Conservation (phyloP, 805 yeast species). For the Suhomyces sp. region DNA sequence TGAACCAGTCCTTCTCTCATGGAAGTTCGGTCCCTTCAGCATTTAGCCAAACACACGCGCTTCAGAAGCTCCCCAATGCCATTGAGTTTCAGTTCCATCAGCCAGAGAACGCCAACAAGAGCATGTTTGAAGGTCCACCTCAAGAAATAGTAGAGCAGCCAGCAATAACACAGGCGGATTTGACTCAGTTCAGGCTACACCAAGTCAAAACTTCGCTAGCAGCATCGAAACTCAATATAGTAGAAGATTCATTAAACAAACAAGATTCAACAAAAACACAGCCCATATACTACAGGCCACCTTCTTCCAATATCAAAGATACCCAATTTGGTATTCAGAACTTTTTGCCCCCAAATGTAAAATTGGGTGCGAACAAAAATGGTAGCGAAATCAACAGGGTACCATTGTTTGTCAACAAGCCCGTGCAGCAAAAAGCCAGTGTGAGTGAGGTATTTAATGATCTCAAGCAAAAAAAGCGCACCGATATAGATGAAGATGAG, state of each 20-base stretch:
- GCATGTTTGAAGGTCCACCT: background rate
- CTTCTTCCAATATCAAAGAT: slow-evolving; percentile 23
- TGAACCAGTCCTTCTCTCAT: slow-evolving; percentile 8
- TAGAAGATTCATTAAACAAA: background rate
- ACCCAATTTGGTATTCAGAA: slow-evolving; percentile 25
- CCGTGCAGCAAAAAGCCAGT: background rate
- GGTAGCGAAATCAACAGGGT: background rate
- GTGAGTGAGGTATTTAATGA: background rate
- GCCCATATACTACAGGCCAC: slow-evolving; percentile 33
- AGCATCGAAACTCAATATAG: background rate
- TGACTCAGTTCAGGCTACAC: slow-evolving; percentile 3
- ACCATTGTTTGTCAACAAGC: slow-evolving; percentile 5
- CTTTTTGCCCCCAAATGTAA: slow-evolving; percentile 24
- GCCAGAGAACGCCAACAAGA: background rate
- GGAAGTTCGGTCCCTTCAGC: background rate
- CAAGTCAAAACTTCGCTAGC: slow-evolving; percentile 2
- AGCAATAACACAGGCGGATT: background rate
- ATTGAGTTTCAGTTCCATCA: slow-evolving; percentile 8
- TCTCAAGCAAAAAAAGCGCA: background rate
- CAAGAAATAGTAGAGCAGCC: background rate
- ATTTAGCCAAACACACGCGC: background rate
- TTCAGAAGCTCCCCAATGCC: slow-evolving; percentile 11
- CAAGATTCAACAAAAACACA: slow-evolving; percentile 8
- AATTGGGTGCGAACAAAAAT: background rate
- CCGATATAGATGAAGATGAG: slow-evolving; percentile 6